These are phyloP conservation scores for Sporobolus alterniflorus DNA, from an alignment of 202 grass and related monocot genomes.

Conservation along the genomic window DNA sequence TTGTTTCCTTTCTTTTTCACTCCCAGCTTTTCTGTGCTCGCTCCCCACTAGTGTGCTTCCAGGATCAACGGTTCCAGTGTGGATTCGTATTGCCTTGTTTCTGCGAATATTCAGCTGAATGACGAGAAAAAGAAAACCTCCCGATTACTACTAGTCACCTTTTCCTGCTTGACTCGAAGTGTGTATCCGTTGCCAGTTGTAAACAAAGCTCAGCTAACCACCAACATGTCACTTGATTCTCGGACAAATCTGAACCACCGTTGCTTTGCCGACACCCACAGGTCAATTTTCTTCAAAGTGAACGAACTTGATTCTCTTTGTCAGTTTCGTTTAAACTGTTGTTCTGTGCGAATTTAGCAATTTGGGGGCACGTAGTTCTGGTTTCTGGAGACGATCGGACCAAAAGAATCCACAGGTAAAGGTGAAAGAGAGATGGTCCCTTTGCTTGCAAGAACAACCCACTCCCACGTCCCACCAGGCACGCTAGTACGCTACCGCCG, in stretches of 20 bases:
- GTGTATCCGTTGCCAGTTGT: background rate
- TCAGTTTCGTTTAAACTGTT: background rate
- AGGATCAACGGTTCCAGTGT: background rate
- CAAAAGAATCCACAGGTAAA: background rate
- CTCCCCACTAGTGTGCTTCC: background rate
- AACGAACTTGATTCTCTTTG: background rate
- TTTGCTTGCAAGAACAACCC: constrained; percentile 22
- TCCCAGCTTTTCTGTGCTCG: background rate
- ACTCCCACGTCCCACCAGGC: too few species aligned
- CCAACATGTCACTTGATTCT: constrained; percentile 27
- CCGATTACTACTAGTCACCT: background rate
- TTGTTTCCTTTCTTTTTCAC: background rate
- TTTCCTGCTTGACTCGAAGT: constrained; percentile 10
- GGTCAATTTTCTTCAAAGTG: background rate
- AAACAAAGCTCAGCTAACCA: background rate
- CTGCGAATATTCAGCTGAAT: background rate
- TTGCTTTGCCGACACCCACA: background rate
- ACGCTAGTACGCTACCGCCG: background rate
- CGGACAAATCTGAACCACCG: background rate
- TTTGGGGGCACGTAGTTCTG: background rate
- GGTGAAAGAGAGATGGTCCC: background rate
- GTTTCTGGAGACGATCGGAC: background rate
- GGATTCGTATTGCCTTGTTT: background rate
- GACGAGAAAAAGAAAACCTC: background rate
- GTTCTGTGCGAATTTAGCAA: background rate